Conservation (phyloP, 331 rosid species). For the Rosa hybrid region DNA sequence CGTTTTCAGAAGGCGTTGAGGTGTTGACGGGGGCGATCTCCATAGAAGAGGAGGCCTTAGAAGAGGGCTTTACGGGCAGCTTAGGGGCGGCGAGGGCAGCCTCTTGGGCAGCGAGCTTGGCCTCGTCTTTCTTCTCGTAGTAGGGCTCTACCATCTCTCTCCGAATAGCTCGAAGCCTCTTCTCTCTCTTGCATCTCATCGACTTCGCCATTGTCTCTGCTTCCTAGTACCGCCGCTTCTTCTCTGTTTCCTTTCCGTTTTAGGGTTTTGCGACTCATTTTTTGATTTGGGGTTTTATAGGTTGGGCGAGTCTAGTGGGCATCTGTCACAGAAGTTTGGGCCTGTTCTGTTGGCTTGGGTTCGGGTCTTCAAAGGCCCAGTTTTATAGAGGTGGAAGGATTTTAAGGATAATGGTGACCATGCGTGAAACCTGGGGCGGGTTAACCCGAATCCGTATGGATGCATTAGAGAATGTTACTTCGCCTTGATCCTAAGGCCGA, state of each 20-base stretch:
- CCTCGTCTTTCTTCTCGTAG: slow-evolving; percentile 82
- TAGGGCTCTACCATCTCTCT: slow-evolving; percentile 84
- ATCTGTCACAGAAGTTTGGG: neutral
- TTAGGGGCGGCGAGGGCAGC: slow-evolving; percentile 97
- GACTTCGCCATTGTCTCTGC: slow-evolving; percentile 77
- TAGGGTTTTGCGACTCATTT: slow-evolving; percentile 30
- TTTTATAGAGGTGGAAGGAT: neutral
- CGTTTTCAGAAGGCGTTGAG: slow-evolving; percentile 17
- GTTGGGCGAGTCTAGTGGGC: neutral
- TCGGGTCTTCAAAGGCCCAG: neutral
- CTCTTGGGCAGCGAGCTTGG: slow-evolving; percentile 81
- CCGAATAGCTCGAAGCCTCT: slow-evolving; percentile 85
- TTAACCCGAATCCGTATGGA: too few relatives aligned
- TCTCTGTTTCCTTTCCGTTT: neutral
- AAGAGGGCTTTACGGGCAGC: slow-evolving; percentile 48
- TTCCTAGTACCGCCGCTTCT: neutral
- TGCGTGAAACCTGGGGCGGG: too few relatives aligned
- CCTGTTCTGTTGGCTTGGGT: neutral
- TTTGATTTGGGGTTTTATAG: neutral
- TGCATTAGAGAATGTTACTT: too few relatives aligned
- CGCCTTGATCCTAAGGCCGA: too few relatives aligned
- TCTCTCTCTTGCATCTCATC: slow-evolving; percentile 79
- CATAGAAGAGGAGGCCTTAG: slow-evolving; percentile 44
- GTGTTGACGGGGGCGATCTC: slow-evolving; percentile 37
- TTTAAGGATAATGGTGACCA: too few relatives aligned